A percentile compares a stretch with the other conserved stretches of the same genome.
Conservation (phyloP, 139 green algal species). For the Tetratostichococcus sp. region DNA sequence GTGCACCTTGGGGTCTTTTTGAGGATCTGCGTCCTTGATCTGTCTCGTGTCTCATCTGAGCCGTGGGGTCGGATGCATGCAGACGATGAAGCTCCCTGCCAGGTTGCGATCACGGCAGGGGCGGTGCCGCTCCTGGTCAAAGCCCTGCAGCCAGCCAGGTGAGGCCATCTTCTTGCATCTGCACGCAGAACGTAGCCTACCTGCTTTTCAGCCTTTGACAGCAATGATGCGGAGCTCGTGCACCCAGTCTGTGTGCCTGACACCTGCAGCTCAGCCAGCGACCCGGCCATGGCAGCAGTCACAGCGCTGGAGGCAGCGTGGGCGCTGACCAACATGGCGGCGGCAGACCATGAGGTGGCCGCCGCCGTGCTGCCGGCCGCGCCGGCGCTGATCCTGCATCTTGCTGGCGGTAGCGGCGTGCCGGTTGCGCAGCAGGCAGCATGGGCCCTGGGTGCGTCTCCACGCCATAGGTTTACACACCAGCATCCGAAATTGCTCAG, state of each 20-base stretch:
- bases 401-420: constrained; percentile 28
- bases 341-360: constrained; percentile 25
- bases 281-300: neutral
- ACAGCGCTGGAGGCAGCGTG: constrained; percentile 38
- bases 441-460: constrained; percentile 37
- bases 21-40: too few relatives aligned
- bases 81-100: neutral
- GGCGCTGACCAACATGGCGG: constrained; percentile 41
- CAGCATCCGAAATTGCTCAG: too few relatives aligned
- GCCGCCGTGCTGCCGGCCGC: constrained; percentile 33
- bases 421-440: constrained; percentile 45
- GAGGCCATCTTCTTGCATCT: too few relatives aligned
- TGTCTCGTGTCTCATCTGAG: too few relatives aligned
- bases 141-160: constrained; percentile 12
- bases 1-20: too few relatives aligned
- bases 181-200: too few relatives aligned
- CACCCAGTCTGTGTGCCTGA: neutral
- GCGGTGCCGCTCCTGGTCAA: constrained; percentile 12
- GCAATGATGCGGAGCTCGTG: too few relatives aligned
- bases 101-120: neutral
- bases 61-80: too few relatives aligned
- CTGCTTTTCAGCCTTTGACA: too few relatives aligned
- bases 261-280: neutral
- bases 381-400: constrained; percentile 36
- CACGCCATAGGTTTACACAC: too few relatives aligned